Percentiles rank a stretch among this genome's conserved stretches.
Evolutionary conservation across 768 basidiomycete genomes (phyloP).

Genomic region (Boletus sensibilis): DNA sequence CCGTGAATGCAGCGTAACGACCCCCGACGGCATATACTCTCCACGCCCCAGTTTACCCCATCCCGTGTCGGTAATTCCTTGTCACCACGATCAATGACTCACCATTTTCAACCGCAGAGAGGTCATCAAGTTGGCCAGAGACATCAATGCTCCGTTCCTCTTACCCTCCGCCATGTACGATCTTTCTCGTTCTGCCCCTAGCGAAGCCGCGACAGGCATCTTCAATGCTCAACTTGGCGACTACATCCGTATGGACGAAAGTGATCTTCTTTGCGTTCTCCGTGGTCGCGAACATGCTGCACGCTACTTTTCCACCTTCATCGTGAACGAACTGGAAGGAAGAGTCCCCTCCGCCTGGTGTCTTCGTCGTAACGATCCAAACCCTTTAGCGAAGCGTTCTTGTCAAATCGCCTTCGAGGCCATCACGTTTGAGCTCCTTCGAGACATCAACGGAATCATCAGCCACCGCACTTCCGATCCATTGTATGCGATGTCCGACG

Average conservation of each 20-base stretch:
- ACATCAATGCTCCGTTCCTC: constrained; percentile 52
- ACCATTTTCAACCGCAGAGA: constrained; percentile 39
- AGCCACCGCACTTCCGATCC: constrained; percentile 68
- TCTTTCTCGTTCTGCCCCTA: constrained; percentile 66
- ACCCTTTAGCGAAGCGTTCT: constrained; percentile 45
- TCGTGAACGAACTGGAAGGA: constrained; percentile 72
- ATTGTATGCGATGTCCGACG: constrained; percentile 66
- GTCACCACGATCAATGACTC: constrained; percentile 2
- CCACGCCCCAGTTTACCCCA: constrained; percentile 59
- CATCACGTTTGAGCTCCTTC: constrained; percentile 71
- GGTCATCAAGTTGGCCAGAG: constrained; percentile 65
- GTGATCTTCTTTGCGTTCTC: constrained; percentile 58
- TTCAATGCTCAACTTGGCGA: constrained; percentile 39
- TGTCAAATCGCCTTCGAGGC: constrained; percentile 74
- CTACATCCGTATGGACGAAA: constrained; percentile 40
- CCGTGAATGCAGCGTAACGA: constrained; percentile 59
- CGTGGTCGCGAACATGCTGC: constrained; percentile 71
- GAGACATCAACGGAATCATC: constrained; percentile 68
- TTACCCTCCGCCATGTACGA: constrained; percentile 80
- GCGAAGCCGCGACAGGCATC: constrained; percentile 56
- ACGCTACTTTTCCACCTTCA: constrained; percentile 74
- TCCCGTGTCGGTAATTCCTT: constrained; percentile 54
- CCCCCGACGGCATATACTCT: constrained; percentile 49
- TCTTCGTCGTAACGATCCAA: constrained; percentile 46
- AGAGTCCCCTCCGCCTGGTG: constrained; percentile 52